Base-by-base conservation (phyloP, 805 yeast genomes). In the Saccharomycopsis oosterbeekiorum region DNA sequence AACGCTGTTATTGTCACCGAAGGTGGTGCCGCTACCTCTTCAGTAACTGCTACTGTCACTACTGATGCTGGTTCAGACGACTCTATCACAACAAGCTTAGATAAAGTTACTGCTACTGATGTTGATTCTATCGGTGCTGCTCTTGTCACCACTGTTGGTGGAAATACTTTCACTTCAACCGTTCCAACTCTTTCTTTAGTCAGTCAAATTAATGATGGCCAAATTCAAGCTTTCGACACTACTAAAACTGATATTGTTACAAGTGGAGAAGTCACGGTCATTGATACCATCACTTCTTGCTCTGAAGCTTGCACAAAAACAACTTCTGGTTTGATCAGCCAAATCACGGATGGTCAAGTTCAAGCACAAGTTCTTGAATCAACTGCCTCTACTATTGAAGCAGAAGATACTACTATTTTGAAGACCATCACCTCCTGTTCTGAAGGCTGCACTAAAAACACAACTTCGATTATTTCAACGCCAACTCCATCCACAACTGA, bases 101-200 rank as follows among this genome's bases (percentile, higher is more conserved):
- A 67, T 24, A 71, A 73, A 58, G 73, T 70, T 56, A 72, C 76
- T 60, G 67, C 71, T 37, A 65, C 73, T 19, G 67, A 63, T 57
- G 64, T 69, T 47, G 59, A 65, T 57, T 60, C 64, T 34, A 39
- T 65, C 24, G 58, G 68, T 50, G 42, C 69, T 17, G 67, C 39
- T 47, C 26, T 57, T 40, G 57, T 59, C 17, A 56, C 59, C 10
- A 56, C 62, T 24, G 59, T 56, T 39, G 59, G 62, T 26, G 62
- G 43, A 15, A 11, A 39, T 15, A 41, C 59, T 29, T 29, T 29
- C 17, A 34, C 62, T 34, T 40, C 60, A 10, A 57, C 62, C 19
- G 19, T 53, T 55, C 36, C 68, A 43, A 57, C 65, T 58, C 54
- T n/a, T 9, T 19, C 42, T 14, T 58, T 65, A 42, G 60, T 62